Conservation (phyloP, 768 basidiomycete species). For the Boletus sensibilis region DNA sequence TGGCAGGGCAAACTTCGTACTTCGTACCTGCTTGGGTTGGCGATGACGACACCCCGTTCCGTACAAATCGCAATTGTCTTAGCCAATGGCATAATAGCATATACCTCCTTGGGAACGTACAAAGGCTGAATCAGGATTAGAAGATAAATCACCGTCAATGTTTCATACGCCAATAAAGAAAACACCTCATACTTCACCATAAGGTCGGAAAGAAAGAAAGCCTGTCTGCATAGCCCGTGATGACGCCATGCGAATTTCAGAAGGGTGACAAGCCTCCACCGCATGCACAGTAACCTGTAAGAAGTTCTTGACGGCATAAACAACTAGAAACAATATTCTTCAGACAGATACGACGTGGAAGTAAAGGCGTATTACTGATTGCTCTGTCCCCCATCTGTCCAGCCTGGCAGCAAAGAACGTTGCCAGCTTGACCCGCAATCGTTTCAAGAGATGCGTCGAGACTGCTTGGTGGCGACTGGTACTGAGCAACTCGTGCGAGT, state of each 20-base stretch:
- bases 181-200: constrained; percentile 56
- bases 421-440: constrained; percentile 51
- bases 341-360: constrained; percentile 1
- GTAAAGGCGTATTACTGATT: constrained; percentile 45
- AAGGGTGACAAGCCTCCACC: constrained; percentile 52
- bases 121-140: constrained; percentile 44
- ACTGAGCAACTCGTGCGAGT: constrained; percentile 58
- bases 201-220: constrained; percentile 53
- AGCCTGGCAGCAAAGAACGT: constrained; percentile 61
- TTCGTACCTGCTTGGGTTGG: constrained; percentile 66
- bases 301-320: constrained; percentile 63
- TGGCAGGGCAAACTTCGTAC: not conserved
- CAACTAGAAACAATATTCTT: constrained; percentile 43
- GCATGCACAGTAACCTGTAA: constrained; percentile 60
- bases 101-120: constrained; percentile 70
- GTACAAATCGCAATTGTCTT: constrained; percentile 68
- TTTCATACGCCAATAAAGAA: not conserved
- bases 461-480: constrained; percentile 42
- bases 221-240: constrained; percentile 31
- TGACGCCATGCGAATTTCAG: constrained; percentile 37
- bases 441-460: constrained; percentile 62
- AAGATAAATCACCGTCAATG: not conserved
- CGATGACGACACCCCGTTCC: constrained; percentile 60
- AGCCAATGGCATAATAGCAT: constrained; percentile 54
- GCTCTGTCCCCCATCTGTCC: constrained; percentile 52